Evolutionary conservation across 306 rosid genomes (phyloP).

Genomic region (Parietaria judaica): DNA sequence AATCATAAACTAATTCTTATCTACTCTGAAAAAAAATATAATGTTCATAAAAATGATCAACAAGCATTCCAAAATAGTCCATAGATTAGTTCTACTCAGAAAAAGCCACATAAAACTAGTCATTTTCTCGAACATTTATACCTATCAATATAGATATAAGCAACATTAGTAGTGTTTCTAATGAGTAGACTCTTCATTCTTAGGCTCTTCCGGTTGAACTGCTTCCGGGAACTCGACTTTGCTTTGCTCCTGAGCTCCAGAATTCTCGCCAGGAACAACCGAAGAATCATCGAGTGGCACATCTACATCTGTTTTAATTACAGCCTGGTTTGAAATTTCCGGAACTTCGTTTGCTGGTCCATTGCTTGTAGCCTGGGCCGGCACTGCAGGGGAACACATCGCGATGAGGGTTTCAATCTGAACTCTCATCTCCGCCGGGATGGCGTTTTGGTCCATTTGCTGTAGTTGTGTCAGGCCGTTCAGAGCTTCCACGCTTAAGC

Average conservation of each 20-base stretch:
- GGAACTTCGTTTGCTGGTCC: conserved; percentile 9
- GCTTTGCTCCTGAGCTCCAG: conserved; percentile 8
- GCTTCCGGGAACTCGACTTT: neutral
- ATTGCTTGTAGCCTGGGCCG: neutral
- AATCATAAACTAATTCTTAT: too few relatives aligned
- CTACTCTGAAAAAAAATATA: too few relatives aligned
- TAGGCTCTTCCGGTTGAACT: conserved; percentile 7
- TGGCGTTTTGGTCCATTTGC: conserved; percentile 8
- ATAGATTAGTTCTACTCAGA: too few relatives aligned
- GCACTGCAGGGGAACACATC: neutral
- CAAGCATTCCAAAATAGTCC: neutral
- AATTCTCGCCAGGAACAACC: conserved; percentile 5
- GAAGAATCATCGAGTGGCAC: neutral
- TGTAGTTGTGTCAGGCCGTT: conserved; percentile 9
- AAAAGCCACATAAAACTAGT: neutral
- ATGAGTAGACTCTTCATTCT: neutral
- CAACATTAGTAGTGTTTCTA: neutral
- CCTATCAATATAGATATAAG: too few relatives aligned
- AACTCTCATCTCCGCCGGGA: conserved; percentile 2
- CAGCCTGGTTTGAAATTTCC: conserved; percentile 4
- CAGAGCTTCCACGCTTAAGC: conserved; percentile 7
- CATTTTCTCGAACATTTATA: too few relatives aligned
- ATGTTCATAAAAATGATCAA: neutral
- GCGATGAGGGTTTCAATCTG: conserved; percentile 2
- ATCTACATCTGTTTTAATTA: neutral